Evolutionary conservation across 2,329 filamentous ascomycete species (phyloP).

Genomic region (Fusarium sp.): DNA sequence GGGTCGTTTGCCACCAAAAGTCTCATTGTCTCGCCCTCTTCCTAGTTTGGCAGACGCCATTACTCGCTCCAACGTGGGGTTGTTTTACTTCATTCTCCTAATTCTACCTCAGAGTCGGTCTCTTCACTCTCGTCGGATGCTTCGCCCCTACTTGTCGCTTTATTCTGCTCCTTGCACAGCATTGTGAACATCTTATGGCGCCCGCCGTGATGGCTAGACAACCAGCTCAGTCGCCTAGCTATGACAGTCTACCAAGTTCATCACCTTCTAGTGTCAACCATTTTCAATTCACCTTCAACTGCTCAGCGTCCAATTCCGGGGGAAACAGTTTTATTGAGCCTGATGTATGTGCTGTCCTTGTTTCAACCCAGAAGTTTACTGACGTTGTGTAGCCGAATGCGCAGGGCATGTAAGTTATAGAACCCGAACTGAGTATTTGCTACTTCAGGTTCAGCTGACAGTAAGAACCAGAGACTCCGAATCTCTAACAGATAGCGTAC

Average conservation of each 20-base stretch:
- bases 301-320: slow-evolving; percentile 45
- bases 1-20: slow-evolving; percentile 36
- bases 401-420: slow-evolving; percentile 44
- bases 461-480: slow-evolving; percentile 49
- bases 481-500: slow-evolving; percentile 59
- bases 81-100: slow-evolving; percentile 17
- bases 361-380: slow-evolving; percentile 21
- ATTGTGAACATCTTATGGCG: slow-evolving; percentile 12
- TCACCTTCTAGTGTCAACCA: slow-evolving; percentile 38
- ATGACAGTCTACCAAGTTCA: slow-evolving; percentile 29
- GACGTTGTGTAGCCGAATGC: slow-evolving; percentile 43
- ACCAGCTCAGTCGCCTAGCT: slow-evolving; percentile 20
- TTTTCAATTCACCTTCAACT: slow-evolving; percentile 55
- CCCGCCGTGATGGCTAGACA: slow-evolving; percentile 36
- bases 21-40: slow-evolving; percentile 30
- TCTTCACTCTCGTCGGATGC: slow-evolving; percentile 9
- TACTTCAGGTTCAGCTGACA: slow-evolving; percentile 26
- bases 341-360: slow-evolving; percentile 47
- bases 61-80: slow-evolving; percentile 13
- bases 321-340: slow-evolving; percentile 53
- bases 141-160: slow-evolving; percentile 2
- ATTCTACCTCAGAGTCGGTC: slow-evolving; percentile 8
- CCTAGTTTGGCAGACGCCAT: slow-evolving; percentile 26
- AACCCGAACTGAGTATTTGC: not conserved
- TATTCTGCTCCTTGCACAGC: not conserved